Percentiles rank a stretch among this genome's conserved stretches.
These are phyloP conservation scores for Pichia paraexigua DNA, from an alignment of 805 yeast species.

Conservation along the genomic window DNA sequence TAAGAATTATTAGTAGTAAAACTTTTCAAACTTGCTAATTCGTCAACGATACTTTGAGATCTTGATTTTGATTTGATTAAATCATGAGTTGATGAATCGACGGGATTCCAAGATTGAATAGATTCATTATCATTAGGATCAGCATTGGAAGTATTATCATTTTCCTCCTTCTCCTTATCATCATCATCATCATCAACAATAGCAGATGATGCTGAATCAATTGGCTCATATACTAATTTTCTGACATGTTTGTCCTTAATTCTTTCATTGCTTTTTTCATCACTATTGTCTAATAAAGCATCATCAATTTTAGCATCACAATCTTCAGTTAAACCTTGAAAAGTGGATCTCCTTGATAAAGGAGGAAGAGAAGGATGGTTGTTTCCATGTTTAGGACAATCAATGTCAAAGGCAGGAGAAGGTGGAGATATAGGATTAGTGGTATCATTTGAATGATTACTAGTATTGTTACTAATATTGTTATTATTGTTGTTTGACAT, in stretches of 20 bases:
- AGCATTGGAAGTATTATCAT: background rate
- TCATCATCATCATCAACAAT: constrained; percentile 1
- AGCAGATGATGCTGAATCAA: background rate
- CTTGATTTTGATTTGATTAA: background rate
- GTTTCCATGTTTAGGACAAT: constrained; percentile 8
- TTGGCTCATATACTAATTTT: background rate
- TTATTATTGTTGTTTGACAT: constrained; percentile 1
- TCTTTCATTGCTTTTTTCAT: background rate
- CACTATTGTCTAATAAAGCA: background rate
- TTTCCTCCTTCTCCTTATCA: background rate
- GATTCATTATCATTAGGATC: constrained; percentile 6
- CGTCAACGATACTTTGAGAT: constrained; percentile 11
- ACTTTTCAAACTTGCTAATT: constrained; percentile 12
- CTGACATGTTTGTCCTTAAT: background rate
- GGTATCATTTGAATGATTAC: too few relatives aligned
- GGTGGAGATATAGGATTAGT: background rate
- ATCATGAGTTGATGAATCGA: background rate
- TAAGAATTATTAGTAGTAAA: constrained; percentile 14
- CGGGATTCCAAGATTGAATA: constrained; percentile 12
- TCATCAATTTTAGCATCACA: constrained; percentile 10
- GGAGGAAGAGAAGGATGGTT: background rate
- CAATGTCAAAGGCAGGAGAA: background rate
- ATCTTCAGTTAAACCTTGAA: constrained; percentile 13
- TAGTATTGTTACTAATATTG: too few relatives aligned
- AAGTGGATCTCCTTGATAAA: constrained; percentile 6